A percentile compares a stretch with the other conserved stretches of the same genome.
Evolutionary conservation across 768 basidiomycete genomes (phyloP).

Genomic region (Pilatotrama ljubarskyi): DNA sequence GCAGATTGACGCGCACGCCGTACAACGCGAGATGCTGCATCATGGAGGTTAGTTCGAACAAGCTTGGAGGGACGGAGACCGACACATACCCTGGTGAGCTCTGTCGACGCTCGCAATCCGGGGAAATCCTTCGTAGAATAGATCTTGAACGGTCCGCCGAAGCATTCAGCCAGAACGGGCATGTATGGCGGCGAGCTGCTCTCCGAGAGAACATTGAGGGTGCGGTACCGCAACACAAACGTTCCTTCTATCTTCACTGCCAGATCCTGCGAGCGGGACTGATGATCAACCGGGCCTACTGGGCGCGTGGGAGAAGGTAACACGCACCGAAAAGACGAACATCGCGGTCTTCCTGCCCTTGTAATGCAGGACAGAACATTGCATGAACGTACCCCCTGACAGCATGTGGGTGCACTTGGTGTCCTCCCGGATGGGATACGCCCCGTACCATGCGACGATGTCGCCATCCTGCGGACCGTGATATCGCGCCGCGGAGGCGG

Average conservation of each 20-base stretch:
- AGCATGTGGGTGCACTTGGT: slow-evolving; percentile 54
- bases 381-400: slow-evolving; percentile 57
- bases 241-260: slow-evolving; percentile 68
- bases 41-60: no score
- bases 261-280: slow-evolving; percentile 46
- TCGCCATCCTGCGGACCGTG: slow-evolving; percentile 23
- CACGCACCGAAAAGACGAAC: slow-evolving; percentile 63
- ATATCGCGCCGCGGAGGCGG: neutral
- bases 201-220: slow-evolving; percentile 51
- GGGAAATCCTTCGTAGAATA: slow-evolving; percentile 75
- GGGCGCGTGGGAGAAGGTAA: slow-evolving; percentile 18
- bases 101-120: slow-evolving; percentile 63
- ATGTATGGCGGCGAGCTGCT: neutral
- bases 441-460: slow-evolving; percentile 44
- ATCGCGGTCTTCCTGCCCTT: slow-evolving; percentile 56
- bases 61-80: neutral
- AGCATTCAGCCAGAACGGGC: slow-evolving; percentile 61
- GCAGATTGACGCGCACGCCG: slow-evolving; percentile 58
- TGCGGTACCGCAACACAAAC: slow-evolving; percentile 65
- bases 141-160: slow-evolving; percentile 61
- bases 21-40: slow-evolving; percentile 36
- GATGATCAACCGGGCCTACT: no score
- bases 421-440: slow-evolving; percentile 46
- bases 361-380: slow-evolving; percentile 29
- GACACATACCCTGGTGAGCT: slow-evolving; percentile 57